Percentiles rank a stretch among this genome's conserved stretches.
phyloP scores from a whole-genome alignment of 2,329 filamentous ascomycete species.

The Endocalyx cinctus region DNA sequence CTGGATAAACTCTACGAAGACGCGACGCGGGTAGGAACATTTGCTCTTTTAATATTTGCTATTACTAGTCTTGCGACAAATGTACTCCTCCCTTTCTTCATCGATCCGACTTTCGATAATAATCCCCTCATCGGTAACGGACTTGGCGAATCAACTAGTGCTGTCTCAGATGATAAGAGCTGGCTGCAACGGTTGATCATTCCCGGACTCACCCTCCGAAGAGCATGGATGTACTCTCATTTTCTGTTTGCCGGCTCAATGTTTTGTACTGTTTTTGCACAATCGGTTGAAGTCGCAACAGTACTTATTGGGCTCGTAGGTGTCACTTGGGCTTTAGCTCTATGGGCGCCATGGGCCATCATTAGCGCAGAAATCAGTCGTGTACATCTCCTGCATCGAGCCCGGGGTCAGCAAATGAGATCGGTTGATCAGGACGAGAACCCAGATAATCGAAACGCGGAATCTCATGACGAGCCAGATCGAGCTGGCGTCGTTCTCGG shows the following conservation, averaged over 20 bases:
- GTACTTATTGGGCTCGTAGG: conserved; percentile 76
- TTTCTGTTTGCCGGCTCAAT: conserved; percentile 79
- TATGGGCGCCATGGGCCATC: conserved; percentile 94
- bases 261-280: conserved; percentile 77
- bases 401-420: conserved; percentile 29
- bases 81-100: conserved; percentile 77
- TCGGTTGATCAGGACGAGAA: conserved; percentile 14
- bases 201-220: conserved; percentile 77
- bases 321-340: conserved; percentile 85
- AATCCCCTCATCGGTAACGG: conserved; percentile 28
- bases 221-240: conserved; percentile 81
- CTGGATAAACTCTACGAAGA: conserved; percentile 77
- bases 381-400: conserved; percentile 59
- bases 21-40: conserved; percentile 81
- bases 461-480: conserved; percentile 59
- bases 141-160: conserved; percentile 27
- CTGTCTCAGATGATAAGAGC: conserved; percentile 32
- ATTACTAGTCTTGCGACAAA: conserved; percentile 79
- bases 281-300: conserved; percentile 66
- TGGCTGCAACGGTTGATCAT: conserved; percentile 65
- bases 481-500: conserved; percentile 88
- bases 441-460: conserved; percentile 27
- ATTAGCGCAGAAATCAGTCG: conserved; percentile 89
- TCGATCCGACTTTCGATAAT: conserved; percentile 71
- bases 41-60: conserved; percentile 84